Conservation (phyloP, 306 rosid genomes). For the Boehmeria nivea region DNA sequence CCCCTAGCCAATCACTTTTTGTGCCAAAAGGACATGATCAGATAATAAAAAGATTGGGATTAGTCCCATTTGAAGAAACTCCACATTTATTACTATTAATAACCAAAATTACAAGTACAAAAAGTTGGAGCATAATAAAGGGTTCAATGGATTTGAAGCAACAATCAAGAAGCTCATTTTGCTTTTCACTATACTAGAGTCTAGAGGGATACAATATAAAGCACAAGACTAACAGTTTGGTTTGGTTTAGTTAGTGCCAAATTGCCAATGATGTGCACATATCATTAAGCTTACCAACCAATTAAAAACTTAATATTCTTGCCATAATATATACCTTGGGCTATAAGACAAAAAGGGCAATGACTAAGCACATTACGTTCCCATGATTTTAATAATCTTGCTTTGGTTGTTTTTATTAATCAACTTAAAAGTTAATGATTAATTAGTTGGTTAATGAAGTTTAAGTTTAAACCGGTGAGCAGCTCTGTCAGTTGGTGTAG, state of each 20-base stretch:
- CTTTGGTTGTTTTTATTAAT: no score
- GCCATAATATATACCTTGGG: neutral
- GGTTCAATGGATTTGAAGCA: constrained; percentile 1
- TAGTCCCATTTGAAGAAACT: neutral
- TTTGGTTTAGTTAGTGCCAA: neutral
- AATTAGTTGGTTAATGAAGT: no score
- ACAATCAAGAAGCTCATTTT: no score
- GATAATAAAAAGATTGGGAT: neutral
- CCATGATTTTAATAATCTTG: constrained; percentile 4
- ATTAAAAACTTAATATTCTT: neutral
- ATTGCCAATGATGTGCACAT: neutral
- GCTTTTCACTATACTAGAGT: neutral
- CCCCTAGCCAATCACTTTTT: neutral
- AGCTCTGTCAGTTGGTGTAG: no score
- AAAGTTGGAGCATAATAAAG: neutral
- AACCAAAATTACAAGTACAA: neutral
- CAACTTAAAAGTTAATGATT: no score
- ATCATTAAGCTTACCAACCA: constrained; percentile 9
- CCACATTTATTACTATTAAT: neutral
- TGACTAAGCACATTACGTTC: neutral
- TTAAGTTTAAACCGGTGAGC: no score
- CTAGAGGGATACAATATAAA: no score
- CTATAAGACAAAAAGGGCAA: neutral
- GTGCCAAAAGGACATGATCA: neutral
- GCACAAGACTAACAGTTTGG: neutral